Conservation (phyloP, 805 yeast genomes). For the Yueomyces sp. region DNA sequence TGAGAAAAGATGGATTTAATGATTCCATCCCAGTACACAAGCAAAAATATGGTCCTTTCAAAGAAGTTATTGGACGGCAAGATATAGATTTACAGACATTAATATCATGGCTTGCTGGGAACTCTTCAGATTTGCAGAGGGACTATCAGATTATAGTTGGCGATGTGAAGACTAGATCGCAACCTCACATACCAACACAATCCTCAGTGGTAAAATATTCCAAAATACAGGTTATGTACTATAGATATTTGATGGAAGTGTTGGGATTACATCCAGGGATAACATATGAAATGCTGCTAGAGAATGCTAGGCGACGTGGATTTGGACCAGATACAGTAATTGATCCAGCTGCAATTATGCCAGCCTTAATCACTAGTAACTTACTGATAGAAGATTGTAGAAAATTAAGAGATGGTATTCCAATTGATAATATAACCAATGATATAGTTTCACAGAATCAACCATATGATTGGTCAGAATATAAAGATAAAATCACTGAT, state of each 20-base stretch:
- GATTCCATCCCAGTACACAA: not conserved
- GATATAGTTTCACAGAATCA: not conserved
- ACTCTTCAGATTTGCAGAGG: not conserved
- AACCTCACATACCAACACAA: conserved; percentile 34
- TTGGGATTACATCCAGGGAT: conserved; percentile 18
- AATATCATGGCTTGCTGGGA: not conserved
- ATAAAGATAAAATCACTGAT: conserved; percentile 7
- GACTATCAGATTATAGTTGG: conserved; percentile 24
- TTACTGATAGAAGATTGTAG: conserved; percentile 31
- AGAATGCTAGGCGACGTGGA: conserved; percentile 35
- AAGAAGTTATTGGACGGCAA: not conserved
- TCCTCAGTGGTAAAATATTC: conserved; percentile 35
- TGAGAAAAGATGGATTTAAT: not conserved
- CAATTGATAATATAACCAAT: conserved; percentile 24
- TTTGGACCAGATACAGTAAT: conserved; percentile 38
- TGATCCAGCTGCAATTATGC: conserved; percentile 27
- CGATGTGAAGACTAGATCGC: conserved; percentile 52
- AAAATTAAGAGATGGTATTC: conserved; percentile 32
- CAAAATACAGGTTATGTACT: conserved; percentile 48
- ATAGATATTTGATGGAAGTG: conserved; percentile 34
- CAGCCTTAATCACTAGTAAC: conserved; percentile 27
- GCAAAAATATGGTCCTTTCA: not conserved
- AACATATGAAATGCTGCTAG: conserved; percentile 31
- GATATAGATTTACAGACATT: not conserved
- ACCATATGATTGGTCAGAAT: conserved; percentile 8